Evolutionary conservation across 169 alveolate species (phyloP).

Genomic region (Plasmodium yoelii): DNA sequence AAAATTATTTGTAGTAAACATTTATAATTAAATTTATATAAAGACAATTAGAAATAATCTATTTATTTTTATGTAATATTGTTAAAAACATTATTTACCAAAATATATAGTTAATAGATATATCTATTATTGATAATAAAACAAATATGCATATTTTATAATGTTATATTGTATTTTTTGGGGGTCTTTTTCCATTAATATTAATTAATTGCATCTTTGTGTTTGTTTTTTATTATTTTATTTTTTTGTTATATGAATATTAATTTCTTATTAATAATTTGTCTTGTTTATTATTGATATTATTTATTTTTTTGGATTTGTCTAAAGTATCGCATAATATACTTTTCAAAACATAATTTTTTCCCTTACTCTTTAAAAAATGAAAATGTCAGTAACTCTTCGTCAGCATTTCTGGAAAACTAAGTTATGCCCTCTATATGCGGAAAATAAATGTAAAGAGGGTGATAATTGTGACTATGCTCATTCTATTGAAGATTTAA

Average conservation of each 20-base stretch:
- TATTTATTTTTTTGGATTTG: constrained; percentile 14
- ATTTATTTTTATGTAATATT: constrained; percentile 34
- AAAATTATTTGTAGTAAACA: constrained; percentile 26
- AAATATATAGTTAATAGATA: constrained; percentile 18
- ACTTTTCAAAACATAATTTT: constrained; percentile 11
- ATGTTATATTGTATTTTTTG: constrained; percentile 23
- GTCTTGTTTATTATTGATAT: background rate
- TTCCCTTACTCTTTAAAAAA: constrained; percentile 6
- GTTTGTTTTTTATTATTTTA: constrained; percentile 18
- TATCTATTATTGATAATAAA: constrained; percentile 27
- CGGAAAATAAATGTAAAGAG: constrained; percentile 74
- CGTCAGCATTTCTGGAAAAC: constrained; percentile 78
- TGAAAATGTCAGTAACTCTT: constrained; percentile 78
- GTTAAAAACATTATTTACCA: constrained; percentile 35
- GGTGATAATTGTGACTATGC: constrained; percentile 82
- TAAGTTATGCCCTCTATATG: constrained; percentile 68
- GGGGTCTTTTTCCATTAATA: background rate
- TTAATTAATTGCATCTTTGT: constrained; percentile 9
- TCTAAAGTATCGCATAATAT: background rate
- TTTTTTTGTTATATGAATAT: background rate
- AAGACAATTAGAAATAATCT: constrained; percentile 68
- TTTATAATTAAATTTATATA: constrained; percentile 66
- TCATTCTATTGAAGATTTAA: constrained; percentile 79
- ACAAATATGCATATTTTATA: constrained; percentile 16
- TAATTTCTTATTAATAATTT: background rate